These are phyloP conservation scores for Leishmania gerbilli DNA, from an alignment of 208 protist genomes.

Conservation along the genomic window DNA sequence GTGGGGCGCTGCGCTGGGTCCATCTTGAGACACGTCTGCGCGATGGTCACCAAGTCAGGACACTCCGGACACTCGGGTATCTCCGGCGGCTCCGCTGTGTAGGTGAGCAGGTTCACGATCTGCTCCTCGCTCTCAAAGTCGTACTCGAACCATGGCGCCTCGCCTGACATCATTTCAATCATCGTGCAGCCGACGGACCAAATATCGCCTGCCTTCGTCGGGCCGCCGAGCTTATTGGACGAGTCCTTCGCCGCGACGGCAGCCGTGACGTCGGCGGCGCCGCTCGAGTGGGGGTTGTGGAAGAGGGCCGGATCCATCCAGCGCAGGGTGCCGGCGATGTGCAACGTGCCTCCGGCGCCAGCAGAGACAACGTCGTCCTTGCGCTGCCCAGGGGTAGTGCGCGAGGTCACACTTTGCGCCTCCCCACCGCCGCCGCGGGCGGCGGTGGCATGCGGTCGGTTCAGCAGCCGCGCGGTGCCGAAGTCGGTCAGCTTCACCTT, in stretches of 20 bases:
- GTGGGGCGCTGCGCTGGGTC: slow-evolving; percentile 60
- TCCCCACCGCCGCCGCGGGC: slow-evolving; percentile 11
- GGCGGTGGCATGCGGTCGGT: slow-evolving; percentile 34
- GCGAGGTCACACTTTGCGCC: slow-evolving; percentile 9
- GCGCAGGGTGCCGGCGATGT: slow-evolving; percentile 80
- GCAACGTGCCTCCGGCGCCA: slow-evolving; percentile 44
- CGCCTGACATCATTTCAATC: slow-evolving; percentile 91
- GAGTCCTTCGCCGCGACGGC: not conserved
- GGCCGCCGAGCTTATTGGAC: slow-evolving; percentile 29
- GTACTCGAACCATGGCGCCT: slow-evolving; percentile 90
- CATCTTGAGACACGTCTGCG: slow-evolving; percentile 61
- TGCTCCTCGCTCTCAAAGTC: slow-evolving; percentile 89
- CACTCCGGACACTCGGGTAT: slow-evolving; percentile 76
- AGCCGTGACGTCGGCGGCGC: slow-evolving; percentile 1
- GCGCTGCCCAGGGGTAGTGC: slow-evolving; percentile 12
- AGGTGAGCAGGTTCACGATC: slow-evolving; percentile 84
- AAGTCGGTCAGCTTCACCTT: slow-evolving; percentile 91
- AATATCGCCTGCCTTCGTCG: slow-evolving; percentile 86
- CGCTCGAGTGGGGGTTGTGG: slow-evolving; percentile 33
- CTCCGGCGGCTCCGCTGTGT: slow-evolving; percentile 83
- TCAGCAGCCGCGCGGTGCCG: slow-evolving; percentile 84
- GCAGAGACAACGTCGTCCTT: slow-evolving; percentile 23
- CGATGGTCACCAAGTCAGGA: slow-evolving; percentile 67
- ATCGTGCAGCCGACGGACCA: slow-evolving; percentile 92
- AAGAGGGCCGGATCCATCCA: slow-evolving; percentile 90